Evolutionary conservation across 1,284 basidiomycete genomes (phyloP), one percentile per base, ranked within the genome.

Genomic region (Apiotrichum akiyoshidainum): DNA sequence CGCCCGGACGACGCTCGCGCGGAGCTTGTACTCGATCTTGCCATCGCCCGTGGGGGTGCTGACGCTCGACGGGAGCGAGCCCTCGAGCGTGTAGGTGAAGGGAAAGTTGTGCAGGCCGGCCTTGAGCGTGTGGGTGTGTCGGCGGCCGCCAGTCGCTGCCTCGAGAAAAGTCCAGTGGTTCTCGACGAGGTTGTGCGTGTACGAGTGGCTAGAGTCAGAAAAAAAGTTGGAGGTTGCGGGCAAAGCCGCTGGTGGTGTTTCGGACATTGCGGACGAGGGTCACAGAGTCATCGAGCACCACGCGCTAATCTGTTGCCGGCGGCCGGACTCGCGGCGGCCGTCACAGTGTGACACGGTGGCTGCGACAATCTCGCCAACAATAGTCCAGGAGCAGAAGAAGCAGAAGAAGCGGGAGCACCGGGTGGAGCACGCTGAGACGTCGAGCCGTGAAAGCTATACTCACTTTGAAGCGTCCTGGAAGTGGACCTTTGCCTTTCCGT

Each of bases 51-150:
- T 80, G 60, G 79, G 80, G 7, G 88, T 88, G 52, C 80, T 73
- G 41, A 94, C 77, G 44, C 84, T 85, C 0, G 90, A 90, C 0
- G 93, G 93, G 4, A 95, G 81, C 12, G 86, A 85, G 51, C 89
- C 89, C 33, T 90, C 89, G 55, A 94, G 83, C 69, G 88, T 87
- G 79, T 94, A 94, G 34, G 65, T 64, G 61, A 79, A 79, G n/a
- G 92, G 92, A 76, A 95, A 96, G 41, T 86, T 80, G 66, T 79
- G 78, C 40, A 70, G 61, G 16, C 78, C 78, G 9, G 80, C 77
- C 78, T 94, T 94, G 75, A 96, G 86, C 0, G 91, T 94, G 68
- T 90, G 91, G 17, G 83, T 81, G 66, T 89, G 87, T 41, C 83
- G 83, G 73, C 86, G 87, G 70, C 86, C 83, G 60, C 87, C 88